phyloP scores from a whole-genome alignment of 1,284 basidiomycete genomes.

The Marasmius tenuissimus region DNA sequence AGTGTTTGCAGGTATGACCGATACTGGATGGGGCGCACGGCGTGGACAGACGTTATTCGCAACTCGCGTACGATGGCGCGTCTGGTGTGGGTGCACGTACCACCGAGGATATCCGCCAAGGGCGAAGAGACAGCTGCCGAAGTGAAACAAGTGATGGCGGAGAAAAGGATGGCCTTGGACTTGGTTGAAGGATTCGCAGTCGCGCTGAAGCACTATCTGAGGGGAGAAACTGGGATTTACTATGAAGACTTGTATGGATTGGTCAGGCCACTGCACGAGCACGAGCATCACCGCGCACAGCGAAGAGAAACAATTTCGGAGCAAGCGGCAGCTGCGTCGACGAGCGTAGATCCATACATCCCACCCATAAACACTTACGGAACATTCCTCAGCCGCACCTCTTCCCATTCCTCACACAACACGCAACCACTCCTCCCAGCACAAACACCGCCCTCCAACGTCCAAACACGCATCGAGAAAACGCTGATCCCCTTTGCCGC shows the following conservation, averaged over 20 bases:
- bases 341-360: constrained; percentile 29
- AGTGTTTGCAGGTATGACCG: constrained; percentile 49
- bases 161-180: constrained; percentile 60
- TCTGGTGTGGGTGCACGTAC: constrained; percentile 65
- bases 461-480: constrained; percentile 7
- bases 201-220: constrained; percentile 65
- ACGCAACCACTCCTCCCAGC: constrained; percentile 17
- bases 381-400: constrained; percentile 31
- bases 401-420: constrained; percentile 12
- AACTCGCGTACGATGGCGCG: constrained; percentile 49
- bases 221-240: constrained; percentile 46
- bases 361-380: constrained; percentile 52
- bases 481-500: not conserved
- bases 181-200: constrained; percentile 59
- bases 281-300: not conserved
- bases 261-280: constrained; percentile 36
- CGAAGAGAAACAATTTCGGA: too few relatives aligned
- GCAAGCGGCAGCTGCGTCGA: not conserved
- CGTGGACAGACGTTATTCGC: constrained; percentile 59
- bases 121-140: constrained; percentile 40
- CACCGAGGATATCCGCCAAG: constrained; percentile 40
- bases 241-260: constrained; percentile 46
- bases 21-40: constrained; percentile 62
- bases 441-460: constrained; percentile 25
- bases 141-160: constrained; percentile 50